Percentiles rank a stretch among this genome's conserved stretches.
Evolutionary conservation across 208 protist genomes (phyloP).

Genomic region (Herpetomonas samuelpessoai): DNA sequence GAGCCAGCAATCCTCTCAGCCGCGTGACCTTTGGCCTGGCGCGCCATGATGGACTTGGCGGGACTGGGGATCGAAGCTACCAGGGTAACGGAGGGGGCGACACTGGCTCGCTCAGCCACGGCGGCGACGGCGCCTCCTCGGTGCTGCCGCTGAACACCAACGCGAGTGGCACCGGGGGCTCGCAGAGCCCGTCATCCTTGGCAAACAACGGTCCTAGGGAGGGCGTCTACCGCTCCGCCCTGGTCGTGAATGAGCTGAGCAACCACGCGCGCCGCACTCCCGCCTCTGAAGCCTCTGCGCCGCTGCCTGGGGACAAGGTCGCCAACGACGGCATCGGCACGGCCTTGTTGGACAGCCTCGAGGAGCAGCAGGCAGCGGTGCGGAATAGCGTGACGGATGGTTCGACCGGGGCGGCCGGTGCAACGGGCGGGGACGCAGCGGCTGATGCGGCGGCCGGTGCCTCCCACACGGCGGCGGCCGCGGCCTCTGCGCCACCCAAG

Average conservation of each 20-base stretch:
- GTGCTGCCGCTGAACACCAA: conserved; percentile 16
- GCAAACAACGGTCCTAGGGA: conserved; percentile 21
- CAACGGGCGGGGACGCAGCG: not conserved
- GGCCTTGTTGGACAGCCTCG: conserved; percentile 32
- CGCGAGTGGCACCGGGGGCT: conserved; percentile 3
- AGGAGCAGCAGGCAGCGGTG: conserved; percentile 19
- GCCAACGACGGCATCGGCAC: conserved; percentile 28
- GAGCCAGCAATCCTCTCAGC: not conserved
- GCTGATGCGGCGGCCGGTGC: not conserved
- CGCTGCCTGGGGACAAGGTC: not conserved
- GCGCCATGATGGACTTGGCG: not conserved
- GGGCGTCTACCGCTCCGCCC: conserved; percentile 57
- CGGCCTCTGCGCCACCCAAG: conserved; percentile 7
- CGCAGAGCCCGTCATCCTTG: conserved; percentile 1
- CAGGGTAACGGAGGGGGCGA: not conserved
- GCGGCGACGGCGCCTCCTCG: conserved; percentile 8
- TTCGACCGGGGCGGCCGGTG: conserved; percentile 6
- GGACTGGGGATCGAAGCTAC: not conserved
- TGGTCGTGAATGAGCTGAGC: conserved; percentile 50
- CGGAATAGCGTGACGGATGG: conserved; percentile 1
- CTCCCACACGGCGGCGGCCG: conserved; percentile 4
- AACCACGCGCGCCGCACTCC: conserved; percentile 21
- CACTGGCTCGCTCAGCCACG: conserved; percentile 3
- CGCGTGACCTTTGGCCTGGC: not conserved
- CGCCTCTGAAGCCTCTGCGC: conserved; percentile 2